These are phyloP conservation scores for Trichoderma asperellum DNA, from an alignment of 2,329 filamentous ascomycete species.

Conservation along the genomic window DNA sequence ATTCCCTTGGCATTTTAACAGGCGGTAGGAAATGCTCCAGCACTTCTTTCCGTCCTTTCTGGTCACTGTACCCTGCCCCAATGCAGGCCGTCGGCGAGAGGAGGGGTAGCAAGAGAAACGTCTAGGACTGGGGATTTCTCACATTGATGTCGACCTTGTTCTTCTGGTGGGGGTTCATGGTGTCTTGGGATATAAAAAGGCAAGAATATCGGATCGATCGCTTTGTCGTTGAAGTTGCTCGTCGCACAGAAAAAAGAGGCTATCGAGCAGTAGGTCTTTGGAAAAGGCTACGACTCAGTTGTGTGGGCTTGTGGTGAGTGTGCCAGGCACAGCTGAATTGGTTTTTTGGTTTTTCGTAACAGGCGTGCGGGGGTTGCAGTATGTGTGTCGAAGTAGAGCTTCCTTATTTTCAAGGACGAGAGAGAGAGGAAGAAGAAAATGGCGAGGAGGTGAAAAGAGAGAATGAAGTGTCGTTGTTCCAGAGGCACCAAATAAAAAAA, in stretches of 20 bases:
- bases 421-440: not conserved
- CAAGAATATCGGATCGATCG: not conserved
- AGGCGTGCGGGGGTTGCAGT: constrained; percentile 5
- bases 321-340: constrained; percentile 7
- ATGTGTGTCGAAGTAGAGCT: not conserved
- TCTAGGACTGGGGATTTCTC: constrained; percentile 35
- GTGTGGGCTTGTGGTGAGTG: not conserved
- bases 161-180: constrained; percentile 95
- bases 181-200: constrained; percentile 31
- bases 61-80: constrained; percentile 12
- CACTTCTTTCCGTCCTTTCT: not conserved
- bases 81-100: not conserved
- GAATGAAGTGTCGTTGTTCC: not conserved
- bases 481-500: not conserved
- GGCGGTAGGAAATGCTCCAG: not conserved
- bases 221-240: not conserved
- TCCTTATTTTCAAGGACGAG: not conserved
- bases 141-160: constrained; percentile 98
- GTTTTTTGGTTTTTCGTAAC: not conserved
- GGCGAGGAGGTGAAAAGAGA: not conserved
- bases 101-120: constrained; percentile 9
- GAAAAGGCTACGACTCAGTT: constrained; percentile 3
- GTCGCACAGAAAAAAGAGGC: constrained; percentile 14
- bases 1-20: not conserved
- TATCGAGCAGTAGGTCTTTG: not conserved